Base-by-base conservation (phyloP, 2,329 filamentous ascomycete genomes). In the Aureobasidium mangrovei region DNA sequence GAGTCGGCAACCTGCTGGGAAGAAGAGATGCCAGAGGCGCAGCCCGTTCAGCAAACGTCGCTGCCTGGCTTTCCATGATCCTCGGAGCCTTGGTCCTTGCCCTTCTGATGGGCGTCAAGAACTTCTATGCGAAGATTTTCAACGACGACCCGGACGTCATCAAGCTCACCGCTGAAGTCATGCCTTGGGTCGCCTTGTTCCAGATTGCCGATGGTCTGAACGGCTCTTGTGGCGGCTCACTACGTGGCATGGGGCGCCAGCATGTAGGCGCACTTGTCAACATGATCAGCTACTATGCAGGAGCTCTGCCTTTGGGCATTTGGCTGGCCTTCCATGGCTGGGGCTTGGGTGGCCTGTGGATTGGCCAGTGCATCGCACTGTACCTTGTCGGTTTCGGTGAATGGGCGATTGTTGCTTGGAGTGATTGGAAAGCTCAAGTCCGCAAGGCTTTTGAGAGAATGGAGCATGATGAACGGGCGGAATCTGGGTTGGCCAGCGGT, bases 181-280 rank as follows among this genome's bases (percentile, higher is more conserved):
- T 95, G 75, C 90, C 90, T 0, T 91, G 84, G 62, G 89, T 95
- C 1, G 90, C 89, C 0, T 74, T 95, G 2, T 95, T 95, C 69
- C 89, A 95, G 72, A 91, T 95, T 57, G 88, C 89, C 0, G 89
- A 95, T 65, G 90, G 89, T 0, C 71, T 95, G 33, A 93, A 93
- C 63, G 88, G 89, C 1, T 86, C 82, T 57, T 95, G 89, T 64
- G 89, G 90, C 1, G 89, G 90, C 1, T 82, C 83, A 24, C 71
- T 95, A 10, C 73, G 89, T 59, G 90, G 89, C 0, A 93, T 91
- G 87, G 90, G 89, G 2, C 74, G 86, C 53, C 89, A 95, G 68
- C 89, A 91, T 75, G 78, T 94, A 47, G 90, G 90, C 10, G 89
- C 88, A 1, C 72, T 82, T 1, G 88, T 94, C 52, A 95, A 95